Evolutionary conservation across 164 flowering plant genomes (phyloP).

Genomic region (Magnolia kwangsiensis): DNA sequence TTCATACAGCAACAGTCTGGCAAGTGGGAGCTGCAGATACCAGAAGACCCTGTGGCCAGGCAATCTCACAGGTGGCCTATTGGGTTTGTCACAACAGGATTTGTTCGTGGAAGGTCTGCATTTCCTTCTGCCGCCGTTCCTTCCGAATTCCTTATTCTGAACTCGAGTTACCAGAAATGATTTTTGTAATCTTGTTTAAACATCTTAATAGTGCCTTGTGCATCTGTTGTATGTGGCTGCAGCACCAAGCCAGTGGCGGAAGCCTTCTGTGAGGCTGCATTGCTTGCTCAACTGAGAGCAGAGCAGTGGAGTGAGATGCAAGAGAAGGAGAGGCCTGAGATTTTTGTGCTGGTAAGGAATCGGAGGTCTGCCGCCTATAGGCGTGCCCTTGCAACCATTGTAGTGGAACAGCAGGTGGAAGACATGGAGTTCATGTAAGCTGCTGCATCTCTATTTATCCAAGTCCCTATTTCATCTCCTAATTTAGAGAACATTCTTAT

Average conservation of each 20-base stretch:
- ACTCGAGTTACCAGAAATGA: background rate
- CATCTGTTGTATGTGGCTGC: constrained; percentile 18
- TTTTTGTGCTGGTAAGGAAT: constrained; percentile 77
- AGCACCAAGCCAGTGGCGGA: constrained; percentile 64
- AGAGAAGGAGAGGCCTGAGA: constrained; percentile 43
- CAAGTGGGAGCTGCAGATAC: constrained; percentile 56
- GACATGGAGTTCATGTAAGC: constrained; percentile 49
- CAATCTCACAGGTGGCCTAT: constrained; percentile 67
- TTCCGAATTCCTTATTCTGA: background rate
- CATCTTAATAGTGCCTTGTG: background rate
- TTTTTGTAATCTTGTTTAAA: background rate
- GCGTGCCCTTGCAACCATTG: constrained; percentile 69
- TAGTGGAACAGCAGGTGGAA: constrained; percentile 57
- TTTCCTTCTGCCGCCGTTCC: background rate
- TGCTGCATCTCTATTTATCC: background rate
- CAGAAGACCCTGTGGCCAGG: constrained; percentile 39
- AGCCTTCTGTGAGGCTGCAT: constrained; percentile 61
- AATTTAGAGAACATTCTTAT: background rate
- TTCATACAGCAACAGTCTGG: constrained; percentile 50
- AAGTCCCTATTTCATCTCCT: background rate
- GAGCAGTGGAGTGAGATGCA: constrained; percentile 67
- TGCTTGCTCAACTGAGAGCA: constrained; percentile 55
- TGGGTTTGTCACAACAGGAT: constrained; percentile 88
- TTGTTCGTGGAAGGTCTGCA: constrained; percentile 81
- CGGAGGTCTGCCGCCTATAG: constrained; percentile 71